Conservation (phyloP, 139 green algal genomes). For the Chlamydomonas incerta region DNA sequence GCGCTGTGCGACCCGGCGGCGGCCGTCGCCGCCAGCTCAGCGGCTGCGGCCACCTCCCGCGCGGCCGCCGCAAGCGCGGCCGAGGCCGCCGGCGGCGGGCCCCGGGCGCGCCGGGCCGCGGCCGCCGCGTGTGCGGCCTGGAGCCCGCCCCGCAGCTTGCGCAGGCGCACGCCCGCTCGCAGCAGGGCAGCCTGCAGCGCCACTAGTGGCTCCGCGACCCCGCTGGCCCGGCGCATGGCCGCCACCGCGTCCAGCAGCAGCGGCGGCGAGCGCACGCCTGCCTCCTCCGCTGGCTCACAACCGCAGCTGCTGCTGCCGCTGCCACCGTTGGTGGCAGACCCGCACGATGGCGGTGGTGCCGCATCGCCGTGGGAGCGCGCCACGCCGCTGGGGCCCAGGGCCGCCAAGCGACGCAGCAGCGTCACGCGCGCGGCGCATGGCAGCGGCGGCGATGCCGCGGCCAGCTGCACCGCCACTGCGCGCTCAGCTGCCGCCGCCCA, state of each 20-base stretch:
- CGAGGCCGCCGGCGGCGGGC: neutral
- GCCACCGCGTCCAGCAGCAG: neutral
- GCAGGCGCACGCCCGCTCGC: neutral
- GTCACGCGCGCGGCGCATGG: neutral
- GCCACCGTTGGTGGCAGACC: too few species aligned
- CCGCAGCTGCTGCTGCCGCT: too few species aligned
- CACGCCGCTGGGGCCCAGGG: neutral
- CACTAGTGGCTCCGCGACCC: neutral
- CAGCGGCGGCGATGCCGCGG: neutral
- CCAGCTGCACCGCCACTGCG: neutral
- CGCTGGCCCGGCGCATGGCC: neutral
- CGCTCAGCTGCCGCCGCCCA: neutral
- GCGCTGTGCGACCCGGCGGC: too few species aligned
- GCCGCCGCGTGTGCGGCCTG: neutral
- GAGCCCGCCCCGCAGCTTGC: neutral
- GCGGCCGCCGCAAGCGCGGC: too few species aligned
- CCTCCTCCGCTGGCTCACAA: neutral
- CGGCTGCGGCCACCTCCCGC: too few species aligned
- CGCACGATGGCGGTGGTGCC: too few species aligned
- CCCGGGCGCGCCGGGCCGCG: neutral
- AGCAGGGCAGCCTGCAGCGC: slow-evolving; percentile 7
- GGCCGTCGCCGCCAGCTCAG: too few species aligned
- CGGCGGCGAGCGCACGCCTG: neutral
- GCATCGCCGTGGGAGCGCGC: too few species aligned
- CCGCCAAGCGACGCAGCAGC: slow-evolving; percentile 3